A percentile compares a stretch with the other conserved stretches of the same genome.
phyloP scores from a whole-genome alignment of 2,329 filamentous ascomycete genomes.

The Chrysoporthe austroafricana region DNA sequence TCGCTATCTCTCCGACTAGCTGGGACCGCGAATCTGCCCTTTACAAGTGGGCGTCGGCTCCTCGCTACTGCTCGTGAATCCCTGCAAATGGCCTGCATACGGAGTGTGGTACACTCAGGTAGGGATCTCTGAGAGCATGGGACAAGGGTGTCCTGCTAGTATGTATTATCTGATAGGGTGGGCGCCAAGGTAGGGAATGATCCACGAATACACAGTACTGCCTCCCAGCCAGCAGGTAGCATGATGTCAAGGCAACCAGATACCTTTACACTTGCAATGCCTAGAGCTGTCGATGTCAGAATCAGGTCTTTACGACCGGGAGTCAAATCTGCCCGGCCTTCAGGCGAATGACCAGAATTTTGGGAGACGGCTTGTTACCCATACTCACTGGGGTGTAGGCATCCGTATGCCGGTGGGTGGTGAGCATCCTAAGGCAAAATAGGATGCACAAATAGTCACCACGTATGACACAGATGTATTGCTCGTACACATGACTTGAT shows the following conservation, averaged over 20 bases:
- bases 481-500: background rate
- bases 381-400: background rate
- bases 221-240: too few species aligned
- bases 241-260: too few species aligned
- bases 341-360: too few species aligned
- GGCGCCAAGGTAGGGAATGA: background rate
- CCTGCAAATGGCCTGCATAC: background rate
- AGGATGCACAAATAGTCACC: background rate
- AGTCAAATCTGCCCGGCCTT: too few species aligned
- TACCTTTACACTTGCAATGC: background rate
- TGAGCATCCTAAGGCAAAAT: background rate
- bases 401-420: background rate
- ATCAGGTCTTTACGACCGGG: background rate
- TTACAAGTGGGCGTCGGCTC: background rate
- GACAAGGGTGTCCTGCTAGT: background rate
- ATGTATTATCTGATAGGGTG: background rate
- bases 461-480: background rate
- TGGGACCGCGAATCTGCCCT: background rate
- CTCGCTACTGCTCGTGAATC: background rate
- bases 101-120: background rate
- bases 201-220: background rate
- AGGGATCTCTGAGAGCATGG: background rate
- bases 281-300: background rate
- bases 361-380: background rate
- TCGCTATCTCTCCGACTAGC: background rate